Base-by-base conservation (phyloP, 2,329 filamentous ascomycete species). In the Boeremia exigua region DNA sequence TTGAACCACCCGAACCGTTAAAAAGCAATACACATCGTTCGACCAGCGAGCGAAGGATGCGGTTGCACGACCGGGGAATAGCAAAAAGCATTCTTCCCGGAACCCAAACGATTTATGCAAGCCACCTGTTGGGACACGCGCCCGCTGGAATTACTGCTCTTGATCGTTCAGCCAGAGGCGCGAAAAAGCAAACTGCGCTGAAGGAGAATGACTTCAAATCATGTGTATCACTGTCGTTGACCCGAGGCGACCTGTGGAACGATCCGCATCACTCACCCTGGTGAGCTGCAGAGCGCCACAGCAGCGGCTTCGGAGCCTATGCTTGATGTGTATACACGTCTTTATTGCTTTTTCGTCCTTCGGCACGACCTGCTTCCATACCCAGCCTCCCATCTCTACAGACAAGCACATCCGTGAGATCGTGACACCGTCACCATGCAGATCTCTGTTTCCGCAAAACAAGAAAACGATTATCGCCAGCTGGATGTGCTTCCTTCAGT, bases 21-120 rank as follows among this genome's bases (percentile, higher is more conserved):
- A 57, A 48, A 57, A 57, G 47, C 48, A 53, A 57, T 6, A 23
- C 54, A 30, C 36, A 47, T 57, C 48, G 54, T 52, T 52, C 48
- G 44, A 53, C 48, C 54, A 53, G 47, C 48, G 30, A 19, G 30
- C 38, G 38, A 45, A 57, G 43, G 54, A 48, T 57, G 54, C 48
- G 44, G 54, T 57, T 45, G 48, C 54, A 57, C 54, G 54, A 57
- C 54, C 38, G 43, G 54, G 54, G 39, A 44, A 48, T 36, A 51
- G 46, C 42, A 56, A 50, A 56, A 57, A 57, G 44, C 48, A 48
- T 25, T 37, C 47, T 51, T 47, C 53, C 53, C 53, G 48, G 42
- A 32, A 50, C 42, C 36, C 32, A 33, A 51, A 23, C 42, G 27
- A 42, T 14, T 15, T 38, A 28, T 48, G 37, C 47, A 51, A 56